Conservation (phyloP, 1,139 yeast genomes). For the Geotrichum restrictum region DNA sequence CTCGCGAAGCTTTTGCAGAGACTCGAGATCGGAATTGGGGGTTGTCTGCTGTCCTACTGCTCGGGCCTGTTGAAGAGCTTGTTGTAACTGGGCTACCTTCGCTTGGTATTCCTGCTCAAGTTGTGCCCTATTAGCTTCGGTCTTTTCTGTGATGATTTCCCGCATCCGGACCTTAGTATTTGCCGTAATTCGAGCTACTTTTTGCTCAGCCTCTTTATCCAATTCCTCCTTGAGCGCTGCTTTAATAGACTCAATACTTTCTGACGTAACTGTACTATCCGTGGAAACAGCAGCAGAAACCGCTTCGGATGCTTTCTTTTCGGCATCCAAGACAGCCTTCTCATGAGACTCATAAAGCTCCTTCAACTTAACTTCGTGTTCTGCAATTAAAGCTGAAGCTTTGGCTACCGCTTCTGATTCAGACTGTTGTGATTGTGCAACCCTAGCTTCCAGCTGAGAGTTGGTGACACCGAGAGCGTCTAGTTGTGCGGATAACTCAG, state of each 20-base stretch:
- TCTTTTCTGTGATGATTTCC: conserved; percentile 5
- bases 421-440: conserved; percentile 17
- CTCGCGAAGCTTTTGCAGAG: conserved; percentile 12
- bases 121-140: conserved; percentile 1
- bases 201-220: conserved; percentile 12
- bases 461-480: conserved; percentile 15
- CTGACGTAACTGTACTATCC: conserved; percentile 6
- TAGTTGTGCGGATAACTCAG: conserved; percentile 18
- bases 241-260: background rate
- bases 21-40: background rate
- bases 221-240: conserved; percentile 7
- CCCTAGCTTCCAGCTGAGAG: conserved; percentile 17
- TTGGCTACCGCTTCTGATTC: conserved; percentile 5
- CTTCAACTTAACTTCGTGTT: conserved; percentile 19
- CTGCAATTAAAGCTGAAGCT: background rate
- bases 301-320: conserved; percentile 9
- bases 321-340: conserved; percentile 10
- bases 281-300: conserved; percentile 13
- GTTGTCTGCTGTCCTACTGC: background rate
- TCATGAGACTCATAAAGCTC: conserved; percentile 12
- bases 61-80: background rate
- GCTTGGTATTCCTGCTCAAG: conserved; percentile 12
- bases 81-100: conserved; percentile 8
- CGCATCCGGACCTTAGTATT: conserved; percentile 4
- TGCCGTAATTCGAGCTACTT: conserved; percentile 11